Base-by-base conservation (phyloP, 305 asterid species). In the Fraxinus nigra region DNA sequence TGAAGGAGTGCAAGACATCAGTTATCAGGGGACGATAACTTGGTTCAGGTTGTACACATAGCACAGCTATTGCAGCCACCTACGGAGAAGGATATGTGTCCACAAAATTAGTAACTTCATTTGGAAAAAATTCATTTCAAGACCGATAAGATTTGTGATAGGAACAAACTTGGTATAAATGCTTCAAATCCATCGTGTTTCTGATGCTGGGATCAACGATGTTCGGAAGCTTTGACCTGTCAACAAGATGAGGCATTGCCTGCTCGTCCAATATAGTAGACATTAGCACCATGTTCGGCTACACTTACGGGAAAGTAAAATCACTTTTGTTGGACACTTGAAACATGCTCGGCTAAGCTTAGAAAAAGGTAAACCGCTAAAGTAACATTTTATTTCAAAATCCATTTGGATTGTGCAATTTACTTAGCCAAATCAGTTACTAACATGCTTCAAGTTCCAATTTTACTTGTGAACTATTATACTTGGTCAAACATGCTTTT, bases 21-120 rank as follows among this genome's bases (percentile, higher is more conserved):
- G 98, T 92, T 80, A 95, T 95, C 86, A 95, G 82, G 14, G 98
- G 98, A 72, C 98, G 85, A 59, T 95, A 95, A 82, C 98, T 91
- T 37, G 98, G 98, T 87, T 95, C 98, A 2, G 95, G 97, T 81
- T 95, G 98, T 79, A 95, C 95, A 79, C 98, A 95, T 13, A 95
- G 89, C 87, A 93, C 97, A 11, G 97, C 98, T 80, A 95, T 92
- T 26, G 98, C 98, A 78, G 98, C 98, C 90, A 95, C 98, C 98
- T 95, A 87, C 63, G 10, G 51, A 37, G 32, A 79, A 81, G 73
- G 37, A 79, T 56, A 72, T 72, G 77, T 30, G 9, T 63, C 5
- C 11, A 26, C 75, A 77, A 80, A 77, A 33, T 40, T 4, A 13
- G 26, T 37, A 78, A 78, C 61, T 78, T 56, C 38, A 26, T 76